These are phyloP conservation scores for Cavenderia fasciculata DNA, from an alignment of 78 protist genomes.

Conservation along the genomic window DNA sequence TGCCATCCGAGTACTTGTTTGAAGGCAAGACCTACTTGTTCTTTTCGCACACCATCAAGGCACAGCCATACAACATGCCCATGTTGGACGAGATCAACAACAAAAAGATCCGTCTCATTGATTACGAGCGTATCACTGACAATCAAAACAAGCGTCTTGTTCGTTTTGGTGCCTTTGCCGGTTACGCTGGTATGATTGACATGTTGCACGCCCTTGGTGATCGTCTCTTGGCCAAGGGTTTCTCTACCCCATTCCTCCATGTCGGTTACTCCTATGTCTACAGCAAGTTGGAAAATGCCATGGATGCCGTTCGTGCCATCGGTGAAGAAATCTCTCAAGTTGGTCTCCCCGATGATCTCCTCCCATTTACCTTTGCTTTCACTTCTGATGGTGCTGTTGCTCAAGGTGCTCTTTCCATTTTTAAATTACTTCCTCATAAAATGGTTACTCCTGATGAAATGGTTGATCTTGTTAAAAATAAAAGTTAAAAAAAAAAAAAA, in stretches of 20 bases:
- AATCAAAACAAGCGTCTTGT: conserved; percentile 85
- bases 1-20: conserved; percentile 72
- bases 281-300: conserved; percentile 69
- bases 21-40: conserved; percentile 80
- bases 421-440: conserved; percentile 88
- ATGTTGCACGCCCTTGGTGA: conserved; percentile 89
- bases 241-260: conserved; percentile 88
- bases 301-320: conserved; percentile 79
- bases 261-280: conserved; percentile 83
- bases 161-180: conserved; percentile 92
- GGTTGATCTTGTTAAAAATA: conserved; percentile 59
- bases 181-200: conserved; percentile 93
- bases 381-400: conserved; percentile 88
- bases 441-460: conserved; percentile 82
- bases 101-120: conserved; percentile 90
- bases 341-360: conserved; percentile 86
- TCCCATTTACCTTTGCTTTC: conserved; percentile 88
- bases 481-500: conserved; percentile 38
- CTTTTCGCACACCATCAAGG: conserved; percentile 95
- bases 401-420: conserved; percentile 88
- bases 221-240: conserved; percentile 85
- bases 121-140: conserved; percentile 91
- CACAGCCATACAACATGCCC: conserved; percentile 95
- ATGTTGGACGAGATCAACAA: conserved; percentile 85
- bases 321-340: conserved; percentile 83